phyloP scores from a whole-genome alignment of 2,329 filamentous ascomycete genomes.

The Fusarium chuoi region DNA sequence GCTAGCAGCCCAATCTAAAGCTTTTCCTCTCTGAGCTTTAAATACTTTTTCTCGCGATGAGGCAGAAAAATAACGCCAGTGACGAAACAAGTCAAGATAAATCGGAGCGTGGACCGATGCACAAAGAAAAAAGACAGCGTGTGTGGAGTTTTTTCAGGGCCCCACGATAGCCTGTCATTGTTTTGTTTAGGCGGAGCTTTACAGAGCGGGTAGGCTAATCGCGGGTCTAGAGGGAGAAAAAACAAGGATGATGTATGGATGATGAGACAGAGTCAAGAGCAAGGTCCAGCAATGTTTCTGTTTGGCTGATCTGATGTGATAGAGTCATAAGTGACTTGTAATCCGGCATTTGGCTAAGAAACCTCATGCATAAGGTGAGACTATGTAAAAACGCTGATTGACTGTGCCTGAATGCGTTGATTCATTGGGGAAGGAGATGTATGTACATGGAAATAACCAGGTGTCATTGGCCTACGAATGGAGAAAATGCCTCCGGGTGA shows the following conservation, averaged over 20 bases:
- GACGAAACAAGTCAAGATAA: slow-evolving; percentile 10
- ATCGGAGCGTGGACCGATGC: slow-evolving; percentile 27
- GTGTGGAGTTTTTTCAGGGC: slow-evolving; percentile 22
- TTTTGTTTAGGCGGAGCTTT: slow-evolving; percentile 26
- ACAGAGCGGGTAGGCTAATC: slow-evolving; percentile 43
- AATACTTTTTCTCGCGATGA: background rate
- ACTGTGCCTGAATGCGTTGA: background rate
- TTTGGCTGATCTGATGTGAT: slow-evolving; percentile 4
- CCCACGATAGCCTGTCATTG: slow-evolving; percentile 22
- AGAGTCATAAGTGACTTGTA: background rate
- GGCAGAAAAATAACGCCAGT: slow-evolving; percentile 6
- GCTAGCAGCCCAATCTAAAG: background rate
- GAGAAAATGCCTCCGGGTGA: slow-evolving; percentile 16
- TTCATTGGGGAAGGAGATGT: slow-evolving; percentile 31
- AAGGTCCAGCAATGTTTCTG: background rate
- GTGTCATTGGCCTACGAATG: background rate
- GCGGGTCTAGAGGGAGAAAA: slow-evolving; percentile 27
- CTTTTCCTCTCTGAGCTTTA: background rate
- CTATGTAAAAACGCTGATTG: background rate
- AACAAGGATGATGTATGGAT: slow-evolving; percentile 28
- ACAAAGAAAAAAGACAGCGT: background rate
- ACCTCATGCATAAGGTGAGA: background rate
- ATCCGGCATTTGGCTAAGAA: background rate
- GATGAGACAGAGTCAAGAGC: slow-evolving; percentile 11
- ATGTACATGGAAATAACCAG: background rate